Evolutionary conservation across 768 basidiomycete genomes (phyloP).

Genomic region (Lactarius tabidus): DNA sequence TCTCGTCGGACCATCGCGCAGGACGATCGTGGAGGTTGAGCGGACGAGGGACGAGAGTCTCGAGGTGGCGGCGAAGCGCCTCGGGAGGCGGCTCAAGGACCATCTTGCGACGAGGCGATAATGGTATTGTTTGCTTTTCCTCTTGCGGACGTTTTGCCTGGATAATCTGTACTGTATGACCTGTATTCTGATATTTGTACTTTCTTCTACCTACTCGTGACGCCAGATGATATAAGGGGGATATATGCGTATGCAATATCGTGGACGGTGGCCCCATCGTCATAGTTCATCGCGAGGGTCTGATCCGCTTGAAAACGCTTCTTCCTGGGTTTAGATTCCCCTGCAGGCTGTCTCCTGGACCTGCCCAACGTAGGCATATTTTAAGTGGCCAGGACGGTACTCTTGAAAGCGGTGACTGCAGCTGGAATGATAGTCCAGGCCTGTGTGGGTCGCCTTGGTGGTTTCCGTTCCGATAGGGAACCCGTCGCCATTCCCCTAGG

Average conservation of each 20-base stretch:
- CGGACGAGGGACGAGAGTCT: constrained; percentile 26
- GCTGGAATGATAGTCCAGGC: no score
- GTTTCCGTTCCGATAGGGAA: no score
- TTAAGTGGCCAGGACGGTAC: no score
- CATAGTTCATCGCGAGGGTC: neutral
- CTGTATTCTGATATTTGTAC: neutral
- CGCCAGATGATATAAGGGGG: neutral
- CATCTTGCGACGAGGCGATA: constrained; percentile 8
- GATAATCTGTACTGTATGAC: neutral
- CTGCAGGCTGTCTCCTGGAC: no score
- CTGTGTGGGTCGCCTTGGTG: no score
- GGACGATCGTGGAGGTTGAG: constrained; percentile 25
- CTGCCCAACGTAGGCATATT: no score
- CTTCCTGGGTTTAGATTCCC: no score
- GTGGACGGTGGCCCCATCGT: neutral
- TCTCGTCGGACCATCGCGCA: constrained; percentile 17
- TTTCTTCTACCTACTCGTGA: neutral
- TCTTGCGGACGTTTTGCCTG: neutral
- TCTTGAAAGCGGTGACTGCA: no score
- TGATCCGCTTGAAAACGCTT: neutral
- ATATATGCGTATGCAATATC: neutral
- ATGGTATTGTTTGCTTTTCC: neutral
- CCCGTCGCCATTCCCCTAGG: no score
- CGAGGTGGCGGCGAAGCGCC: constrained; percentile 26
- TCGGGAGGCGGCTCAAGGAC: constrained; percentile 17